A percentile compares a stretch with the other conserved stretches of the same genome.
Evolutionary conservation across 257 asterid species (phyloP).

Genomic region (Linderniella brevidens): DNA sequence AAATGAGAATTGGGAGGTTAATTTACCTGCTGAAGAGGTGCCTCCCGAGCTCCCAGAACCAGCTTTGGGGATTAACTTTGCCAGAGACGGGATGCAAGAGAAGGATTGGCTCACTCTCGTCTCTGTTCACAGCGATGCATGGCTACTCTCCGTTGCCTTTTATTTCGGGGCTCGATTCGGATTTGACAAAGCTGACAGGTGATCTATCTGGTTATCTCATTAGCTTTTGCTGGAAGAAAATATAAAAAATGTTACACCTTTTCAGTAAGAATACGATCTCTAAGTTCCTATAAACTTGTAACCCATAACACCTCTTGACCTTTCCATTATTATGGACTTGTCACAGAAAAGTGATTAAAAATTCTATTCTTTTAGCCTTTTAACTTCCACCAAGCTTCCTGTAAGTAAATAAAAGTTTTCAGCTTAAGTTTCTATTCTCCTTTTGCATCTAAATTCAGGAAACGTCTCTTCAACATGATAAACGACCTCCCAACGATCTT

Average conservation of each 20-base stretch:
- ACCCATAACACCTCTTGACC: slow-evolving; percentile 1
- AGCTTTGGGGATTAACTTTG: slow-evolving; percentile 74
- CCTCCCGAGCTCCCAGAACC: slow-evolving; percentile 93
- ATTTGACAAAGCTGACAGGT: slow-evolving; percentile 67
- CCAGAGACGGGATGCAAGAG: slow-evolving; percentile 69
- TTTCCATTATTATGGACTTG: too few relatives aligned
- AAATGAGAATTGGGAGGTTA: slow-evolving; percentile 63
- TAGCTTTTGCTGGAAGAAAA: neutral
- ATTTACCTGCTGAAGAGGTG: slow-evolving; percentile 72
- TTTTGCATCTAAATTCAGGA: slow-evolving; percentile 34
- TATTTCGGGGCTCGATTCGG: slow-evolving; percentile 70
- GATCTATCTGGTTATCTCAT: slow-evolving; percentile 3
- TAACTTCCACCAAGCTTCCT: slow-evolving; percentile 6
- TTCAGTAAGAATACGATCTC: neutral
- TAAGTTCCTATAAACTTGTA: neutral
- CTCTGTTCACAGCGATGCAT: slow-evolving; percentile 75
- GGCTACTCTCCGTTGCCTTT: slow-evolving; percentile 66
- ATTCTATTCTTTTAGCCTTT: neutral
- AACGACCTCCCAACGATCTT: slow-evolving; percentile 75
- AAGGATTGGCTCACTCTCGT: slow-evolving; percentile 78
- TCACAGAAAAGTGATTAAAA: neutral
- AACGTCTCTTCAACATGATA: slow-evolving; percentile 59
- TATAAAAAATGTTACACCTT: neutral
- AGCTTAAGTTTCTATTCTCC: neutral
- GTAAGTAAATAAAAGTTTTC: slow-evolving; percentile 4